A percentile compares a stretch with the other conserved stretches of the same genome.
Evolutionary conservation across 2,329 filamentous ascomycete genomes (phyloP).

Genomic region (Alternaria solani): DNA sequence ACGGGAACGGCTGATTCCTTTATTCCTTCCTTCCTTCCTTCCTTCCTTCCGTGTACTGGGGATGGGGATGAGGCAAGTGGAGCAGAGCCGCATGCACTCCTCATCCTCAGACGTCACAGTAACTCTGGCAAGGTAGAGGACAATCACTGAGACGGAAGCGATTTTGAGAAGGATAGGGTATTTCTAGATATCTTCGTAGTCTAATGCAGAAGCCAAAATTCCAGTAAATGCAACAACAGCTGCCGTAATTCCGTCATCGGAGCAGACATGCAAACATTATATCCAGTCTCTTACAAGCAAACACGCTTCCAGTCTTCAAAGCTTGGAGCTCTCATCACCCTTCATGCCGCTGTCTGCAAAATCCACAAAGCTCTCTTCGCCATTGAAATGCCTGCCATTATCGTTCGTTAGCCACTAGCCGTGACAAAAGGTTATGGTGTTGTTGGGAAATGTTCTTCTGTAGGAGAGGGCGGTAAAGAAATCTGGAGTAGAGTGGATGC

Average conservation of each 20-base stretch:
- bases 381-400: slow-evolving; percentile 45
- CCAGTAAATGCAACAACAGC: background rate
- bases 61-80: background rate
- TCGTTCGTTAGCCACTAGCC: slow-evolving; percentile 2
- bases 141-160: background rate
- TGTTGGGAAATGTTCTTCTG: background rate
- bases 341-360: slow-evolving; percentile 34
- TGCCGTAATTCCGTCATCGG: background rate
- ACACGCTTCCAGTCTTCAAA: slow-evolving; percentile 21
- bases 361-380: slow-evolving; percentile 47
- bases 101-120: background rate
- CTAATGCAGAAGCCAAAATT: background rate
- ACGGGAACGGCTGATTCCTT: background rate
- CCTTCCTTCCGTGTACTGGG: background rate
- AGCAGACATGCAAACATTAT: background rate
- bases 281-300: background rate
- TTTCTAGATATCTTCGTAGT: background rate
- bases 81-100: background rate
- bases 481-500: background rate
- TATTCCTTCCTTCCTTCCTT: no score
- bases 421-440: slow-evolving; percentile 3
- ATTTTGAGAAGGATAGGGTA: background rate
- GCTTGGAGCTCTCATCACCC: slow-evolving; percentile 30
- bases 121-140: background rate
- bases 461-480: background rate